Conservation (phyloP, 345 rosid species). For the Melastoma malabathricum region DNA sequence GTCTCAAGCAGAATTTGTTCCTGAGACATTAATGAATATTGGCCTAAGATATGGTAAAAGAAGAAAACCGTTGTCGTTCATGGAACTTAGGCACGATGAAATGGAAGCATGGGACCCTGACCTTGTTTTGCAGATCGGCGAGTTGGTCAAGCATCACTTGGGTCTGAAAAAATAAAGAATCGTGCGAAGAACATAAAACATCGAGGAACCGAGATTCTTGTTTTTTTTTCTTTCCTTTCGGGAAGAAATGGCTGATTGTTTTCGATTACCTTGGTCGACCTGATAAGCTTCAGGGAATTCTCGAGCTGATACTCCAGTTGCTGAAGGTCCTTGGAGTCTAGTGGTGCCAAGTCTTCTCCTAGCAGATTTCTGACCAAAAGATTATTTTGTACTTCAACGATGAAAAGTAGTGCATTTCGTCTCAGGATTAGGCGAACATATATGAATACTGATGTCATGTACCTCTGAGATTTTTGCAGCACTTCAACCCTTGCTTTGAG, state of each 20-base stretch:
- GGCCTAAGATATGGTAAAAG: not conserved
- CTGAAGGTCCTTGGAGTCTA: constrained; percentile 7
- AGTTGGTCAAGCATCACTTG: constrained; percentile 38
- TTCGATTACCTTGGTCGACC: constrained; percentile 7
- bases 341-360: constrained; percentile 1
- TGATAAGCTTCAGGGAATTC: constrained; percentile 4
- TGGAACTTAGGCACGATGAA: not conserved
- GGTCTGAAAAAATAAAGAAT: constrained; percentile 22
- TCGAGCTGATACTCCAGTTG: constrained; percentile 8
- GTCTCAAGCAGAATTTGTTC: constrained; percentile 32
- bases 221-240: not conserved
- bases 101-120: constrained; percentile 7
- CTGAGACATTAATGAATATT: constrained; percentile 12
- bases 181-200: not conserved
- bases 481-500: constrained; percentile 38
- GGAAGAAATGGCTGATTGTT: not conserved
- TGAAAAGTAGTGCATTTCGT: no score
- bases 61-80: not conserved
- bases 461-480: constrained; percentile 46
- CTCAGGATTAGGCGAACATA: no score
- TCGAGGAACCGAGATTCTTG: not conserved
- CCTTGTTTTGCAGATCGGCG: constrained; percentile 40
- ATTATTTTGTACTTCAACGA: no score
- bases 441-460: not conserved
- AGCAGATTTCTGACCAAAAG: not conserved